Base-by-base conservation (phyloP, 306 rosid genomes). In the Luffa acutangula region DNA sequence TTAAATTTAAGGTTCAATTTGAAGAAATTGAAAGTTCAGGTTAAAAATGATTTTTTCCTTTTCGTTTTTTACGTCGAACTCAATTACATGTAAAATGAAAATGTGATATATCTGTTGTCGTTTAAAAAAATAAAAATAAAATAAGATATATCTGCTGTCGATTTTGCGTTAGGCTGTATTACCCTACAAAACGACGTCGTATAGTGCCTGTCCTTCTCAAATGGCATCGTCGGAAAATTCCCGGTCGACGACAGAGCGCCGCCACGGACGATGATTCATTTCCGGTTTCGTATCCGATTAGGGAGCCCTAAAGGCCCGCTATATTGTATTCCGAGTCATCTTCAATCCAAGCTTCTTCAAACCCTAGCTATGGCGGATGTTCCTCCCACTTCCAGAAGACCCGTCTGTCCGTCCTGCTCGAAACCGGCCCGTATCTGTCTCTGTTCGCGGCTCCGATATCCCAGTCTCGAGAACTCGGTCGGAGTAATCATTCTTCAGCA, bases 401-500 rank as follows among this genome's bases (percentile, higher is more conserved):
- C 90, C 69, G 86, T 82, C 71, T 94, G 98, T 89, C 87, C 88
- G 2, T 82, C 90, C 3, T 92, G 97, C 80, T 87, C 92, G 71
- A 94, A 92, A 85, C 98, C 97, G 62, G 33, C 83, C 65, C 81
- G 89, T 54, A 82, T 93, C 13, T 94, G 98, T 80, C 89, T 92
- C 84, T 94, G 98, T 85, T 81, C 80, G 78, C 91, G 93, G 79
- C 80, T 92, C 82, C 84, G 75, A 7, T 81, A 74, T 25, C 85
- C 89, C 6, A 76, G 77, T 18, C 78, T 91, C 80, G 85, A 88
- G 5, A 94, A 92, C 78, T 85, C 90, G 39, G 90, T 91, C 3
- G 80, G 86, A 11, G 94, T 94, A 2, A 87, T 91, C 80, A 89
- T 94, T 85, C 92, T 92, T 11, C 97, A 91, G 64, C 98, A 94